Evolutionary conservation across 2,329 filamentous ascomycete species (phyloP), one percentile per base, ranked within the genome.

Genomic region (Alternaria rosae): DNA sequence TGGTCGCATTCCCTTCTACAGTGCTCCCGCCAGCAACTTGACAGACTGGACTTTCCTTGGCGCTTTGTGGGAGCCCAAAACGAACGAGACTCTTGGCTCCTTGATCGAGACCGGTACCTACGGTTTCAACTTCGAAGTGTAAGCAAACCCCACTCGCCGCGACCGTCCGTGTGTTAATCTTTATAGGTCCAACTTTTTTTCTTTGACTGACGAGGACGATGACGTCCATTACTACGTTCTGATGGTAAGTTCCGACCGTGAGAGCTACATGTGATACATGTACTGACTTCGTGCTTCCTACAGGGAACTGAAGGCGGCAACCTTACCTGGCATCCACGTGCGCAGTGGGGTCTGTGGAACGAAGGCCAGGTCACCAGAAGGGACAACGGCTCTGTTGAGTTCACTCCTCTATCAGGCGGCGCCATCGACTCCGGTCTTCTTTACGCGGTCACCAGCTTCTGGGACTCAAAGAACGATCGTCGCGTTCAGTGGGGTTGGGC

Each of bases 401-500:
- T 83, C 72, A 79, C 75, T 13, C 82, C 82, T 12, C 70, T 80
- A n/a, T 74, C 81, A 21, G 81, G 81, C 25, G 81, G 82, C 44
- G 77, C 78, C 17, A 80, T 76, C 6, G 82, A 83, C 62, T 83
- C 80, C 67, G 82, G 82, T 53, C 69, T 79, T 6, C 75, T 80
- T 6, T 84, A 84, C 59, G 82, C 82, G 6, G 75, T 83, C 4
- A 81, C 80, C 7, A 82, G 78, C 65, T 83, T 84, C 78, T 79
- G 82, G 64, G 82, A 84, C 65, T 80, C 80, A 26, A 84, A 84
- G 78, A 79, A 82, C 72, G 76, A 83, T 65, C 79, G 82, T 20
- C 81, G 82, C 45, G 78, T 84, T 15, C 81, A 83, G 55, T 83
- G 80, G 76, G 82, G 81, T 6, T 84, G 82, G 82, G 76, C 79